phyloP scores from a whole-genome alignment of 75 land plant genomes.

The Picea glauca region DNA sequence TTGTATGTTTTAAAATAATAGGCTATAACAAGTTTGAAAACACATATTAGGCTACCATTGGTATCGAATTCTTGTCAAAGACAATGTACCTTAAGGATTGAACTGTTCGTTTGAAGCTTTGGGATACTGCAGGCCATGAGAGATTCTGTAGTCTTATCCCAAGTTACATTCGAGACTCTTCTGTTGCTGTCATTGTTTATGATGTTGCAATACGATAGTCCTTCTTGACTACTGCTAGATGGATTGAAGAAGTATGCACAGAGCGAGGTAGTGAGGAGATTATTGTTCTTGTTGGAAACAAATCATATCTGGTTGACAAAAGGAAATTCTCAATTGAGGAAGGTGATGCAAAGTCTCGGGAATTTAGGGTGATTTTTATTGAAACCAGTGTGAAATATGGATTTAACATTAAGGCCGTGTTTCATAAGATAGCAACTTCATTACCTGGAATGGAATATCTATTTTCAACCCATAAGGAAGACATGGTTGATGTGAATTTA shows the following conservation, averaged over 20 bases:
- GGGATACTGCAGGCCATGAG: constrained; percentile 56
- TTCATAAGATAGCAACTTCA: constrained; percentile 41
- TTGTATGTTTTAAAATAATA: too few species aligned
- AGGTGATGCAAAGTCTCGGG: constrained; percentile 62
- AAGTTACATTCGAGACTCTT: constrained; percentile 51
- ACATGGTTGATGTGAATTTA: constrained; percentile 39
- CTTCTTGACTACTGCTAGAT: constrained; percentile 49
- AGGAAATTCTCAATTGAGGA: constrained; percentile 71
- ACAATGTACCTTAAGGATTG: too few species aligned
- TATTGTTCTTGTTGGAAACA: constrained; percentile 75
- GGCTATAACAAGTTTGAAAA: too few species aligned
- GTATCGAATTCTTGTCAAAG: too few species aligned
- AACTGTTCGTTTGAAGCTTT: too few species aligned
- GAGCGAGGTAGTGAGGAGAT: constrained; percentile 77
- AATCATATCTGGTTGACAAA: constrained; percentile 70
- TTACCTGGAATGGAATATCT: constrained; percentile 51
- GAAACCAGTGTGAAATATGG: constrained; percentile 78
- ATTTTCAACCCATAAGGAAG: constrained; percentile 40
- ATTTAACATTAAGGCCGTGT: constrained; percentile 64
- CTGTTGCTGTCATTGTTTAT: constrained; percentile 47
- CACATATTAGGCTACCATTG: too few species aligned
- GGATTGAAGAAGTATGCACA: constrained; percentile 67
- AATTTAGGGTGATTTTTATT: constrained; percentile 60
- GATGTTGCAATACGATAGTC: constrained; percentile 57
- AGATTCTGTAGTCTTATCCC: constrained; percentile 51